These are phyloP conservation scores for Kurtzmaniella quercitrusa DNA, from an alignment of 1,139 yeast genomes.

Conservation along the genomic window DNA sequence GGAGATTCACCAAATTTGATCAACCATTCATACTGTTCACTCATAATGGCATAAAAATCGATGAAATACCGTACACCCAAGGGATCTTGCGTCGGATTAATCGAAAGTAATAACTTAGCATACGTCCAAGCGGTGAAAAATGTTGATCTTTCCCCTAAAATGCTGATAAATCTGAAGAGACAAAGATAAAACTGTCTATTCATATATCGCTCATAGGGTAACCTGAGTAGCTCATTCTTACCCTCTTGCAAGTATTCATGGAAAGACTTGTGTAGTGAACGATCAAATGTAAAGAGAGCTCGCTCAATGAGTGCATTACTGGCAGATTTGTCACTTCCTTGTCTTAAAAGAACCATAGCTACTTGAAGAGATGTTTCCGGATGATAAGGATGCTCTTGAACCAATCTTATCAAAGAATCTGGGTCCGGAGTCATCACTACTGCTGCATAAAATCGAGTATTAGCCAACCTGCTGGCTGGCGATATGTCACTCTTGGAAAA, in stretches of 20 bases:
- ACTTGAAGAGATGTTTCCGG: slow-evolving; percentile 77
- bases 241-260: slow-evolving; percentile 48
- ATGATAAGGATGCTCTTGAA: slow-evolving; percentile 67
- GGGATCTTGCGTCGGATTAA: slow-evolving; percentile 80
- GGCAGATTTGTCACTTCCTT: slow-evolving; percentile 66
- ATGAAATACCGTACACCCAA: slow-evolving; percentile 78
- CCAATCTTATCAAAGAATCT: slow-evolving; percentile 54
- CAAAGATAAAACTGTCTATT: slow-evolving; percentile 77
- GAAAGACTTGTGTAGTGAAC: slow-evolving; percentile 40
- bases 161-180: slow-evolving; percentile 66
- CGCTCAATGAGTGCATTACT: slow-evolving; percentile 72
- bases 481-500: slow-evolving; percentile 35
- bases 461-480: slow-evolving; percentile 42
- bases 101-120: slow-evolving; percentile 63
- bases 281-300: slow-evolving; percentile 74
- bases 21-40: slow-evolving; percentile 62
- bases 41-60: slow-evolving; percentile 70
- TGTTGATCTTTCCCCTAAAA: slow-evolving; percentile 74
- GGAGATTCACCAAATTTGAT: slow-evolving; percentile 53
- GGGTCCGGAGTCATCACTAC: slow-evolving; percentile 72
- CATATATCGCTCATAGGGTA: slow-evolving; percentile 72
- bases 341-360: slow-evolving; percentile 69
- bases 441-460: slow-evolving; percentile 61
- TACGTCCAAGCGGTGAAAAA: slow-evolving; percentile 72
- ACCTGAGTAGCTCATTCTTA: slow-evolving; percentile 55